Base-by-base conservation (phyloP, 371 early-diverging fungal species). In the Apophysomyces elegans region DNA sequence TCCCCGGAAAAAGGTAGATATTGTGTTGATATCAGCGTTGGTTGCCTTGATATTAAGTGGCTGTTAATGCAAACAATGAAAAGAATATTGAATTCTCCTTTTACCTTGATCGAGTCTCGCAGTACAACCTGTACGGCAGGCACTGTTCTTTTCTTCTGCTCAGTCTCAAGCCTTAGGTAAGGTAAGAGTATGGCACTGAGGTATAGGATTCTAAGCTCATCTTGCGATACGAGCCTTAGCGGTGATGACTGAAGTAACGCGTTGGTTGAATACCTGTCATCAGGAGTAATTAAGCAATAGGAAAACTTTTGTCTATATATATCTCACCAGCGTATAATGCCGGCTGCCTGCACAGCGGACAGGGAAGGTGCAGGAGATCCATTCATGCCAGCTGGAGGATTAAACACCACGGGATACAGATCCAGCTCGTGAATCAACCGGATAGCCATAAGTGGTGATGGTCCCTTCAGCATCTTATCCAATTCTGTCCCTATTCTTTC, bases 401-500 rank as follows among this genome's bases (percentile, higher is more conserved):
- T 65, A 71, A 91, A 90, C 12, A 90, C 83, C 21, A 83, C 64
- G 32, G 81, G 64, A 59, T 88, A 90, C 11, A 90, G 64, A 1
- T 75, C 76, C n/a, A 88, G 71, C 5, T 76, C 66, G 16, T 79
- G 64, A 0, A 91, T 72, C 44, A 86, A 63, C 56, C 78, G 68
- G 11, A 93, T 50, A 0, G 92, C 84, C 18, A 74, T 58, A n/a
- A 81, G 56, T 7, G 89, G 88, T 45, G 71, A 63, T 18, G 76
- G 82, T 0, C 93, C 92, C 21, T 79, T 81, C 38, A 98, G 77
- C 93, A 99, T 99, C 81, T 99, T 99, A 58, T 93, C 92, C 11
- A 99, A 65, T 76, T 99, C 99, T 0, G 83, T 88, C 16, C 98
- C 96, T 54, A 99, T 88, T 37, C 99, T 88, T 71, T 99, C 99